Conservation (phyloP, 176 grass and related monocot genomes). For the Carex littledalei region DNA sequence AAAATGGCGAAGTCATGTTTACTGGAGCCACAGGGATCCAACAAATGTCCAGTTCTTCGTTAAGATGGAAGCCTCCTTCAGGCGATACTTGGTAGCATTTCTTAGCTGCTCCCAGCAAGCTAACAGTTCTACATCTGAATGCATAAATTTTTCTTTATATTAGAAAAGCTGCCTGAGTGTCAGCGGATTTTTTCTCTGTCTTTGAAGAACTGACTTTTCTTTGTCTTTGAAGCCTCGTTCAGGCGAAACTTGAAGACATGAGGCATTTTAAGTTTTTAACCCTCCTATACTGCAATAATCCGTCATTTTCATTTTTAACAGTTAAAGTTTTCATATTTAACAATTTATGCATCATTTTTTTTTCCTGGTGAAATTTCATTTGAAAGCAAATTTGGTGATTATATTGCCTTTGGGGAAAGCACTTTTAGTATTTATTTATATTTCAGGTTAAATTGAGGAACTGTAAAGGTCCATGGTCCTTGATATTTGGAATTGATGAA, state of each 20-base stretch:
- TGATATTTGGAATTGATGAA: background rate
- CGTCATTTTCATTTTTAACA: background rate
- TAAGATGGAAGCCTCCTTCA: conserved; percentile 24
- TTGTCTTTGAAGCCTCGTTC: too few relatives aligned
- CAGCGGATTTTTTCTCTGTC: background rate
- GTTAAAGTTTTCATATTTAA: background rate
- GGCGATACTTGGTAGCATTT: conserved; percentile 17
- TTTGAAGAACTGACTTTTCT: background rate
- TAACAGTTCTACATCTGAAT: background rate
- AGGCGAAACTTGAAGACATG: too few relatives aligned
- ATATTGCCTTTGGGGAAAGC: background rate
- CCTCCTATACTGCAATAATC: background rate
- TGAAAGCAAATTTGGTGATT: background rate
- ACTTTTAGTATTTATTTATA: background rate
- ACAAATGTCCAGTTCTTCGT: conserved; percentile 31
- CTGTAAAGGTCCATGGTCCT: background rate
- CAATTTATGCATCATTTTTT: background rate
- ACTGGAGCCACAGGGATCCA: conserved; percentile 26
- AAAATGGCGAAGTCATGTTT: conserved; percentile 13
- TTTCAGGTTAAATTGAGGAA: background rate
- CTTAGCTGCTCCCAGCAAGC: background rate
- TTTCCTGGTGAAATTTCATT: background rate
- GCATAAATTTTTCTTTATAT: background rate
- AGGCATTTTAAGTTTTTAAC: too few relatives aligned
- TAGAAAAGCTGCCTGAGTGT: background rate